Conservation (phyloP, 164 flowering plant species). For the Echeveria elegans region DNA sequence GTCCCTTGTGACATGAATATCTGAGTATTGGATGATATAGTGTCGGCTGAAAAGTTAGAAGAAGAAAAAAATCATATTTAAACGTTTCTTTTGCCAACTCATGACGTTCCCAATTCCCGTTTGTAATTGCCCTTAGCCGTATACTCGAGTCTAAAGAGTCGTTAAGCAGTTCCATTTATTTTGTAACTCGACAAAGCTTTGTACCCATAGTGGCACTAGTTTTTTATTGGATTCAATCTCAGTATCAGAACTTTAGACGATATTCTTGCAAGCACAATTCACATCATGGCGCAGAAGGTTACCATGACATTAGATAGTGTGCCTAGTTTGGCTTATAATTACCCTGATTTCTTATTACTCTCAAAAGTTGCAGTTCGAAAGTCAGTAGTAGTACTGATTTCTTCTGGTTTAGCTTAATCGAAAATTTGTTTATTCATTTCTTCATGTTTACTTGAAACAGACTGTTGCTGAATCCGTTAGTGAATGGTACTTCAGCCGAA, state of each 20-base stretch:
- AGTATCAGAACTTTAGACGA: not conserved
- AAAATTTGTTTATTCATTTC: no score
- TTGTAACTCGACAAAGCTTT: not conserved
- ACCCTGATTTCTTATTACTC: not conserved
- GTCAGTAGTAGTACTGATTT: not conserved
- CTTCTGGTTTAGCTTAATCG: not conserved
- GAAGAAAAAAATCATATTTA: not conserved
- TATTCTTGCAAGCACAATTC: no score
- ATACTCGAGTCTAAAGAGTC: not conserved
- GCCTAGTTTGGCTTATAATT: not conserved
- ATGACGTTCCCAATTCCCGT: no score
- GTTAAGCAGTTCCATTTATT: not conserved
- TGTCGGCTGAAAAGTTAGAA: no score
- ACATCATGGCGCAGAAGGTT: not conserved
- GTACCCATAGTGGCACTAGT: no score
- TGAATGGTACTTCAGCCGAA: constrained; percentile 70
- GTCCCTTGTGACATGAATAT: not conserved
- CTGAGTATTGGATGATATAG: not conserved
- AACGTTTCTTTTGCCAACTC: not conserved
- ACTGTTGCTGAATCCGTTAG: constrained; percentile 80
- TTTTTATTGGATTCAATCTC: not conserved
- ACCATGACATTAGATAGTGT: not conserved
- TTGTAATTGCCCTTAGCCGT: not conserved
- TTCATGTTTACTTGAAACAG: constrained; percentile 28
- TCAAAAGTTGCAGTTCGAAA: not conserved